Conservation (phyloP, 495 filamentous ascomycete genomes). For the Hypoxylon subgilvum region DNA sequence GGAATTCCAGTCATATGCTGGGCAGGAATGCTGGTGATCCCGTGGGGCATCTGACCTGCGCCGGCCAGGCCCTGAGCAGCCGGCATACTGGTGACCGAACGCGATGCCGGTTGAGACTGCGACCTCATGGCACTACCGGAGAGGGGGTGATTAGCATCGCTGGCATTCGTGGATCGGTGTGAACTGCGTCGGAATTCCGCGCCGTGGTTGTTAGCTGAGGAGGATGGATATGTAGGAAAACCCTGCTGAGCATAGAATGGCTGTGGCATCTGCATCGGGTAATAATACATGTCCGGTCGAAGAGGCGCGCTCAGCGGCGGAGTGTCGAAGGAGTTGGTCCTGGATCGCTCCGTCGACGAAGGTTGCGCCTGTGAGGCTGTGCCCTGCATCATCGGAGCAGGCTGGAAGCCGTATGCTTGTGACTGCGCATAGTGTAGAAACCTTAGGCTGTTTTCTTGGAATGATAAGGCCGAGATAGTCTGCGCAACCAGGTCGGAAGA, state of each 20-base stretch:
- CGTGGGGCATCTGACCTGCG: constrained; percentile 40
- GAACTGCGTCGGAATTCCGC: constrained; percentile 58
- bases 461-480: constrained; percentile 44
- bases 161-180: constrained; percentile 51
- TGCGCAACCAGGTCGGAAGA: constrained; percentile 53
- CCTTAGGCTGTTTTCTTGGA: constrained; percentile 52
- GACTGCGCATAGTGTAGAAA: constrained; percentile 57
- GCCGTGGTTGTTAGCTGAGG: constrained; percentile 49
- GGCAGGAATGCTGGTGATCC: constrained; percentile 38
- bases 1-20: constrained; percentile 50
- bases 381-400: constrained; percentile 52
- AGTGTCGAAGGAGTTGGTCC: constrained; percentile 61
- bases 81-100: constrained; percentile 39
- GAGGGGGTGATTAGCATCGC: constrained; percentile 46
- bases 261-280: constrained; percentile 40
- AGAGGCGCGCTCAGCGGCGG: constrained; percentile 58
- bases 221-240: constrained; percentile 54
- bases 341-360: constrained; percentile 52
- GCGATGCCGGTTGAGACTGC: constrained; percentile 62
- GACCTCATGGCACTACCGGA: constrained; percentile 58
- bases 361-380: constrained; percentile 50
- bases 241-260: constrained; percentile 43
- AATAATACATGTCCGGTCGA: constrained; percentile 47
- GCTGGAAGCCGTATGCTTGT: constrained; percentile 52
- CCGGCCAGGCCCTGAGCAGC: constrained; percentile 30